phyloP scores from a whole-genome alignment of 2,329 filamentous ascomycete genomes.

The Septoria linicola region DNA sequence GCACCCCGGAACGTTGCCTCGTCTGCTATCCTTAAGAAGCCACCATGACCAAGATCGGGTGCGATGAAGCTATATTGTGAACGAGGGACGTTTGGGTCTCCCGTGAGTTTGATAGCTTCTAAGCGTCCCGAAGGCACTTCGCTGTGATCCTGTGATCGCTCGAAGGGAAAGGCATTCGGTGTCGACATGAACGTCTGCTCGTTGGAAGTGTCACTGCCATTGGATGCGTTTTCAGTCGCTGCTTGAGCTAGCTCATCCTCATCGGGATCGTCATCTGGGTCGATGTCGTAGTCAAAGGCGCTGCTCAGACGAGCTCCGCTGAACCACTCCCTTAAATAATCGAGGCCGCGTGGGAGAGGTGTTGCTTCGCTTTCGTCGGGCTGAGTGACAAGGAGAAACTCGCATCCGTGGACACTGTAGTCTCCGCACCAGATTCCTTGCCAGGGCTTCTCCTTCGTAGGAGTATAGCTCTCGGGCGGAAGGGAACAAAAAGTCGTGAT shows the following conservation, averaged over 20 bases:
- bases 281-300: too few relatives aligned
- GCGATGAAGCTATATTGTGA: constrained; percentile 81
- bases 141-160: constrained; percentile 5
- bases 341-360: constrained; percentile 42
- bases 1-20: constrained; percentile 69
- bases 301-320: constrained; percentile 23
- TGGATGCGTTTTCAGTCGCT: neutral
- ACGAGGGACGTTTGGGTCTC: constrained; percentile 83
- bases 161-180: constrained; percentile 25
- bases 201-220: neutral
- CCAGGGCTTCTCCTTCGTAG: constrained; percentile 76
- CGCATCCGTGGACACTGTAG: constrained; percentile 82
- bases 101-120: constrained; percentile 86
- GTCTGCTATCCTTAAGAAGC: constrained; percentile 62
- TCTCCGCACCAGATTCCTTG: constrained; percentile 92
- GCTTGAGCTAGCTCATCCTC: neutral
- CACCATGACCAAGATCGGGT: constrained; percentile 69
- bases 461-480: constrained; percentile 72
- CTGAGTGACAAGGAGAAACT: constrained; percentile 82
- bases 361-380: constrained; percentile 51
- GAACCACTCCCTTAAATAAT: constrained; percentile 36
- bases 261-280: constrained; percentile 7
- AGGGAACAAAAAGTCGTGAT: constrained; percentile 70
- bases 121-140: constrained; percentile 63
- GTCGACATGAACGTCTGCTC: constrained; percentile 40